A percentile compares a stretch with the other conserved stretches of the same genome.
Conservation (phyloP, 2,329 filamentous ascomycete genomes). For the Cadophora luteo-olivacea region DNA sequence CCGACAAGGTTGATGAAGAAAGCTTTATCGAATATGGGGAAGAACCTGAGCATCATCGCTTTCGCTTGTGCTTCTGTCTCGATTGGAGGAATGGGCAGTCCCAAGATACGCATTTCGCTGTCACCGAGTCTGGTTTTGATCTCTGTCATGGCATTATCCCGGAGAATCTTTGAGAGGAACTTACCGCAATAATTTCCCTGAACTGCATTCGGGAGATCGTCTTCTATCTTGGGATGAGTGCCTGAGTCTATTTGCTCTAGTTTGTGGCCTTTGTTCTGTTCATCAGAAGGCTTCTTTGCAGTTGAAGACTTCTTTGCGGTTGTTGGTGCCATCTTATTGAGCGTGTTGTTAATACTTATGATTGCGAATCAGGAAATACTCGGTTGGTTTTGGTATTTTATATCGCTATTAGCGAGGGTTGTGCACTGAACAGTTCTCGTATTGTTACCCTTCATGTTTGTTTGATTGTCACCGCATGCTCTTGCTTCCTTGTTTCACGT, state of each 20-base stretch:
- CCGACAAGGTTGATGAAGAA: neutral
- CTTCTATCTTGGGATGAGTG: neutral
- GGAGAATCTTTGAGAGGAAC: neutral
- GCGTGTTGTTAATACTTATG: neutral
- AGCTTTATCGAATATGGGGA: neutral
- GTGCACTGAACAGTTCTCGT: no score
- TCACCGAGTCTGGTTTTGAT: neutral
- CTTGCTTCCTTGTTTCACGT: no score
- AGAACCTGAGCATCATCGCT: neutral
- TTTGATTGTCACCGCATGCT: no score
- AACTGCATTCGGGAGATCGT: neutral
- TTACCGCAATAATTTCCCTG: neutral
- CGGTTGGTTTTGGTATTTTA: no score
- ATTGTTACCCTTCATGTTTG: no score
- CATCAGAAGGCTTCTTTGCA: no score
- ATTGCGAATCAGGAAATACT: no score
- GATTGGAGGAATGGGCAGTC: neutral
- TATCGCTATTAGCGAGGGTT: no score
- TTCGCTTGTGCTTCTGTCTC: neutral
- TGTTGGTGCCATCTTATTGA: neutral
- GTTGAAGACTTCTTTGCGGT: neutral
- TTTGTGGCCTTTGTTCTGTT: neutral
- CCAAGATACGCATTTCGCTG: neutral
- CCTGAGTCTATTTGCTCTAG: neutral
- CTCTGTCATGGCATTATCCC: neutral